These are phyloP conservation scores for Jaapia argillacea DNA, from an alignment of 768 basidiomycete species.

Conservation along the genomic window DNA sequence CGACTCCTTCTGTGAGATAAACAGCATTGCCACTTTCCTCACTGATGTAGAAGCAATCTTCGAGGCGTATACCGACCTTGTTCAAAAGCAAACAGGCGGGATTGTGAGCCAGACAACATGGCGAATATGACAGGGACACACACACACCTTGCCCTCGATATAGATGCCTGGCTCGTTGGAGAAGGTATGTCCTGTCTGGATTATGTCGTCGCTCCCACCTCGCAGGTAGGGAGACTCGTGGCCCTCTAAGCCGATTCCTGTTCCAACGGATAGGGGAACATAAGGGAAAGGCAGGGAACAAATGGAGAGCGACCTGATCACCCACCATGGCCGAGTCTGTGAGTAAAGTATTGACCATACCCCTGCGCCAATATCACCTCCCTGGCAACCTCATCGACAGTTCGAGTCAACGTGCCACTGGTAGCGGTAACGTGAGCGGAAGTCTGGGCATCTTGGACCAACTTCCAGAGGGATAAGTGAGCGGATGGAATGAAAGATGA, in stretches of 20 bases:
- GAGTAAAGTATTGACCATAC: slow-evolving; percentile 60
- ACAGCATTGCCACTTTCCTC: slow-evolving; percentile 38
- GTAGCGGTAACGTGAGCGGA: slow-evolving; percentile 37
- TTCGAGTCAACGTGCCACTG: slow-evolving; percentile 37
- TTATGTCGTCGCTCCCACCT: slow-evolving; percentile 50
- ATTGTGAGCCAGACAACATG: slow-evolving; percentile 1
- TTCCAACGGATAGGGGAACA: not conserved
- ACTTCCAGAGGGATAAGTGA: slow-evolving; percentile 51
- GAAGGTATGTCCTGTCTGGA: slow-evolving; percentile 62
- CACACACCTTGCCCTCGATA: slow-evolving; percentile 51
- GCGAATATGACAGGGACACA: not conserved
- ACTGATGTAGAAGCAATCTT: slow-evolving; percentile 70
- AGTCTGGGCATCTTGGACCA: slow-evolving; percentile 54
- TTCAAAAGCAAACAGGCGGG: slow-evolving; percentile 6
- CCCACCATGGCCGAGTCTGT: slow-evolving; percentile 71
- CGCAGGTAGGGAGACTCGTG: slow-evolving; percentile 78
- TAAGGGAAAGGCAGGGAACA: not conserved
- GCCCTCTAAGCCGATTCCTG: slow-evolving; percentile 77
- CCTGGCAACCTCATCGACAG: slow-evolving; percentile 58
- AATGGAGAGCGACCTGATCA: slow-evolving; percentile 2
- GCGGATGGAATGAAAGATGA: slow-evolving; percentile 41
- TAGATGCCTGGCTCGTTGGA: slow-evolving; percentile 78
- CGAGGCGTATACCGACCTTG: slow-evolving; percentile 69
- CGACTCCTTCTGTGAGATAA: slow-evolving; percentile 56
- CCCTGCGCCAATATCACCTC: slow-evolving; percentile 29